phyloP scores from a whole-genome alignment of 371 early-diverging fungal species.

The Apophysomyces trapeziformis region DNA sequence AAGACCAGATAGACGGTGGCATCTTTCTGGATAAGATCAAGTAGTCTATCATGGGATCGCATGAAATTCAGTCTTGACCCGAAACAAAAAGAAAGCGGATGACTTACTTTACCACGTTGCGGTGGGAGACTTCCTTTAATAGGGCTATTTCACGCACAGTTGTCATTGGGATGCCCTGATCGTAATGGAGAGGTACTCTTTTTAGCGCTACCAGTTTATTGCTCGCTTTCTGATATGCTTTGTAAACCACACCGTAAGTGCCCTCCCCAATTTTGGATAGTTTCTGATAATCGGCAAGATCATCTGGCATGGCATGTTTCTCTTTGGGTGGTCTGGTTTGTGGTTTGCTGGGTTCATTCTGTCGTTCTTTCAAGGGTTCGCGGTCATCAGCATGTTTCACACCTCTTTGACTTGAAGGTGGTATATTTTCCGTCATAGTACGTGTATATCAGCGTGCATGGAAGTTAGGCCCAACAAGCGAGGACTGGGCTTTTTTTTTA shows the following conservation, averaged over 20 bases:
- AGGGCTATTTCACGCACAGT: slow-evolving; percentile 98
- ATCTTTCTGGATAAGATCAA: slow-evolving; percentile 92
- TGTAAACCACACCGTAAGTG: slow-evolving; percentile 98
- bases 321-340: neutral
- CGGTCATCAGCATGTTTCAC: slow-evolving; percentile 1
- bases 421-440: slow-evolving; percentile 8
- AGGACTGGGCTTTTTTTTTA: neutral
- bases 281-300: slow-evolving; percentile 67
- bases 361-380: slow-evolving; percentile 1
- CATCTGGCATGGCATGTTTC: slow-evolving; percentile 6
- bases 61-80: neutral
- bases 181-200: slow-evolving; percentile 90
- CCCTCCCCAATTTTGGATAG: slow-evolving; percentile 97
- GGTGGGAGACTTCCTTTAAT: slow-evolving; percentile 94
- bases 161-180: slow-evolving; percentile 92
- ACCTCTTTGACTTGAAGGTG: slow-evolving; percentile 1
- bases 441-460: slow-evolving; percentile 2
- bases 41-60: slow-evolving; percentile 57
- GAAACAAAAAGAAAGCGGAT: neutral
- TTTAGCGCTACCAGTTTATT: slow-evolving; percentile 93
- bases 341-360: neutral
- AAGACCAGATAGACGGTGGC: slow-evolving; percentile 95
- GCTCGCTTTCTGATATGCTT: slow-evolving; percentile 78
- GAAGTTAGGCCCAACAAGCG: neutral
- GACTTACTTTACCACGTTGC: slow-evolving; percentile 85